Conservation (phyloP, 2,329 filamentous ascomycete genomes). For the Pseudogymnoascus sp. region DNA sequence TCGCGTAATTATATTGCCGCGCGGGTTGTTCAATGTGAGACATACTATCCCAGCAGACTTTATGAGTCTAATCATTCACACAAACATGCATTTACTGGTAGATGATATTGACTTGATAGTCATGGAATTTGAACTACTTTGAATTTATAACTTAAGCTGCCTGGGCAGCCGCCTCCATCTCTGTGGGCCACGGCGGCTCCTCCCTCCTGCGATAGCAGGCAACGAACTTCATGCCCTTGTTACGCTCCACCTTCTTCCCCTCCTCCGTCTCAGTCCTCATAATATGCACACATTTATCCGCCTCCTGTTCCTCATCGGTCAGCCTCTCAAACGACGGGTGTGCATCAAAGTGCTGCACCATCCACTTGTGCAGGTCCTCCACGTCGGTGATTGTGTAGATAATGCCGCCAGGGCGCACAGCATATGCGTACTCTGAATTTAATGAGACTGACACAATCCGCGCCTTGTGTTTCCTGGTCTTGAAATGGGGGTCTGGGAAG, state of each 20-base stretch:
- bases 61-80: neutral
- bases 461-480: slow-evolving; percentile 93
- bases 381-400: slow-evolving; percentile 98
- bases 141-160: neutral
- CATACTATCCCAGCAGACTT: neutral
- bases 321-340: slow-evolving; percentile 76
- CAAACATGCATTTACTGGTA: neutral
- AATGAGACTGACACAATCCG: slow-evolving; percentile 84
- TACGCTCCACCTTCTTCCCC: slow-evolving; percentile 90
- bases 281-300: slow-evolving; percentile 62
- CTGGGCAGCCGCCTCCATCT: slow-evolving; percentile 45
- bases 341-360: slow-evolving; percentile 75
- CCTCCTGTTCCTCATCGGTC: slow-evolving; percentile 56
- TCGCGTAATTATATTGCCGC: slow-evolving; percentile 8
- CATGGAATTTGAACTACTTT: neutral
- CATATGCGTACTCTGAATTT: slow-evolving; percentile 89
- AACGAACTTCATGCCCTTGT: slow-evolving; percentile 84
- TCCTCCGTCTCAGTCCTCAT: slow-evolving; percentile 89
- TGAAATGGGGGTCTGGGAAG: slow-evolving; percentile 98
- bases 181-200: slow-evolving; percentile 55
- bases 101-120: neutral
- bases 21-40: neutral
- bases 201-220: slow-evolving; percentile 76
- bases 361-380: slow-evolving; percentile 87
- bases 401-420: slow-evolving; percentile 72